Evolutionary conservation across 2,329 filamentous ascomycete genomes (phyloP).

Genomic region (Rutstroemia sp.): DNA sequence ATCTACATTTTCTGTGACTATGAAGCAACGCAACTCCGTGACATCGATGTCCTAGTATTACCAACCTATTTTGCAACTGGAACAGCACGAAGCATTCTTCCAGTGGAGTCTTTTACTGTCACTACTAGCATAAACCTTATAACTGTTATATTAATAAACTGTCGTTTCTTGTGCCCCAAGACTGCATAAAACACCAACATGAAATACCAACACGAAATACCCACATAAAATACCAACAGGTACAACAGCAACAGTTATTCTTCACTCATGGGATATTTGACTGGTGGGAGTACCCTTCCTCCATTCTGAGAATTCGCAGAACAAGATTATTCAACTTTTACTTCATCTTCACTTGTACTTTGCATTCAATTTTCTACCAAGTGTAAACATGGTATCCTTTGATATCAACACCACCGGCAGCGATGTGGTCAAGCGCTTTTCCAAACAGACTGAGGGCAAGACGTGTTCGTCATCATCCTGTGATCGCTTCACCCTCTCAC

Average conservation of each 20-base stretch:
- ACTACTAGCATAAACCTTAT: too few relatives aligned
- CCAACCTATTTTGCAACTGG: too few relatives aligned
- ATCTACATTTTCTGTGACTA: too few relatives aligned
- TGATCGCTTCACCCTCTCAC: too few relatives aligned
- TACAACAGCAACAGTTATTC: not conserved
- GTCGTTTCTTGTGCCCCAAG: too few relatives aligned
- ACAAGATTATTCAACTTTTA: not conserved
- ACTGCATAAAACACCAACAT: too few relatives aligned
- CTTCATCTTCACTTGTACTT: not conserved
- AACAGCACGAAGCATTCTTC: too few relatives aligned
- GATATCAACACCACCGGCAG: not conserved
- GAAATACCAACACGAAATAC: not conserved
- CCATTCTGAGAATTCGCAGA: not conserved
- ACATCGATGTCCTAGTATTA: too few relatives aligned
- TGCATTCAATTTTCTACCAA: not conserved
- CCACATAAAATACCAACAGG: not conserved
- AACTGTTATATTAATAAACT: too few relatives aligned
- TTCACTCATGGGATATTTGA: not conserved
- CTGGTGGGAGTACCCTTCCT: not conserved
- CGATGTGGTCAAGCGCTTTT: not conserved
- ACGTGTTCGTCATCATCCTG: constrained; percentile 9
- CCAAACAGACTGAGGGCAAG: not conserved
- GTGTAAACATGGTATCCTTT: not conserved
- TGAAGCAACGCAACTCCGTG: too few relatives aligned
- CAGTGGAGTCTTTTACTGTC: too few relatives aligned